Percentiles rank a stretch among this genome's conserved stretches.
Evolutionary conservation across 1,284 basidiomycete species (phyloP).

Genomic region (Melampsora larici-populina): DNA sequence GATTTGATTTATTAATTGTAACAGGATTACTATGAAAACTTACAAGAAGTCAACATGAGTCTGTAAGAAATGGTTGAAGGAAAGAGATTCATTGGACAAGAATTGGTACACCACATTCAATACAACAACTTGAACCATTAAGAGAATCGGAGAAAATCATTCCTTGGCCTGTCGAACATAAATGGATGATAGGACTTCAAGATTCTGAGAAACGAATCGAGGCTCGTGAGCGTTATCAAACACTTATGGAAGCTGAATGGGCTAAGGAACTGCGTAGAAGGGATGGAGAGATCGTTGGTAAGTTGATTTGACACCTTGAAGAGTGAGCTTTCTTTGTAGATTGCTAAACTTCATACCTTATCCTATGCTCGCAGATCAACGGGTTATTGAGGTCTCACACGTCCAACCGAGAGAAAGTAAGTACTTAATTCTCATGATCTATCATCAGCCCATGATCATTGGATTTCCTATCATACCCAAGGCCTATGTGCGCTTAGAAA

Average conservation of each 20-base stretch:
- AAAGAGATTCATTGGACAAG: no score
- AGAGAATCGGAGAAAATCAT: slow-evolving; percentile 33
- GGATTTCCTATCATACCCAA: no score
- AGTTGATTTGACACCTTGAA: neutral
- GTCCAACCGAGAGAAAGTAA: no score
- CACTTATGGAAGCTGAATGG: no score
- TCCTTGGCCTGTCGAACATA: slow-evolving; percentile 25
- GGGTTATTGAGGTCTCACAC: slow-evolving; percentile 14
- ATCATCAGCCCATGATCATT: neutral
- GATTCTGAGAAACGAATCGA: no score
- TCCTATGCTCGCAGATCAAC: neutral
- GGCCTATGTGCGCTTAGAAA: neutral
- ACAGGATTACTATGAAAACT: slow-evolving; percentile 40
- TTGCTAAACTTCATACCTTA: neutral
- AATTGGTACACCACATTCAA: no score
- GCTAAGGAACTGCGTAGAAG: no score
- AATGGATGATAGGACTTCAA: slow-evolving; percentile 28
- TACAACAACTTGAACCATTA: no score
- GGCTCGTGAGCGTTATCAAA: no score
- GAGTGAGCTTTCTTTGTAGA: neutral
- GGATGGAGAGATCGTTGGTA: slow-evolving; percentile 33
- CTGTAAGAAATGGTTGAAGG: slow-evolving; percentile 33
- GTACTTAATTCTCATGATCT: neutral
- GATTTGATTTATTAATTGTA: neutral
- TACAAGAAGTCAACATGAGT: slow-evolving; percentile 34